phyloP scores from a whole-genome alignment of 2,329 filamentous ascomycete species.

The Bipolaris zeicola region DNA sequence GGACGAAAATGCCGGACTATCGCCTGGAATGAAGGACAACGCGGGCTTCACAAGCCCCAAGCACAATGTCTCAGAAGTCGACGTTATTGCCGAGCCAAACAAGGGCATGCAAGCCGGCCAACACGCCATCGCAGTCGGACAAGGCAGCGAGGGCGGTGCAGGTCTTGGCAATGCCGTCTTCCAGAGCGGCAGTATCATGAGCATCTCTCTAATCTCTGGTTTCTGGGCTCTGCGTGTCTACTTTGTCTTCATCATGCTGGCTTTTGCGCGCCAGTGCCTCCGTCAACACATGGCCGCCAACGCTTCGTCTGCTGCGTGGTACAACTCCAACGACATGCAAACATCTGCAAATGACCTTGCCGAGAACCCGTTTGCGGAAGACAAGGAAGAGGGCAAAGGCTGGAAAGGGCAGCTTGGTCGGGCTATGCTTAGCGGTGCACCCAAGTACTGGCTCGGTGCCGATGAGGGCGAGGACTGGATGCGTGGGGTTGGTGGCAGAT shows the following conservation, averaged over 20 bases:
- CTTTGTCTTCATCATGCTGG: constrained; percentile 81
- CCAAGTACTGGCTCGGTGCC: constrained; percentile 80
- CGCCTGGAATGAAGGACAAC: constrained; percentile 65
- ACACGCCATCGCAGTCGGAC: constrained; percentile 58
- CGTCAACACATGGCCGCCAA: constrained; percentile 66
- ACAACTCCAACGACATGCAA: constrained; percentile 41
- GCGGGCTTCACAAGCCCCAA: constrained; percentile 69
- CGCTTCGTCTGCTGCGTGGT: constrained; percentile 53
- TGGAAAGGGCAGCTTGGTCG: constrained; percentile 81
- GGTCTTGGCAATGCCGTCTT: constrained; percentile 68
- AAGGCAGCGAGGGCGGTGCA: constrained; percentile 45
- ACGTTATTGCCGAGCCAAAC: constrained; percentile 58
- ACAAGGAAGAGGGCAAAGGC: constrained; percentile 75
- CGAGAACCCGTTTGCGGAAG: constrained; percentile 72
- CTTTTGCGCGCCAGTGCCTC: constrained; percentile 78
- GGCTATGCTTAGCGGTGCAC: constrained; percentile 73
- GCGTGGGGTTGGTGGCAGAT: constrained; percentile 64
- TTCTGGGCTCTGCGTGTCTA: constrained; percentile 81
- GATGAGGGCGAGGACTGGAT: constrained; percentile 71
- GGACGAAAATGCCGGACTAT: constrained; percentile 45
- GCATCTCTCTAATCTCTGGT: constrained; percentile 74
- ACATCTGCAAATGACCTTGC: constrained; percentile 56
- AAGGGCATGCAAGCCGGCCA: constrained; percentile 56
- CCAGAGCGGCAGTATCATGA: constrained; percentile 71
- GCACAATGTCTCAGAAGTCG: constrained; percentile 64